Base-by-base conservation (phyloP, 179 eudicot genomes). In the Sideroxylon spinosum region DNA sequence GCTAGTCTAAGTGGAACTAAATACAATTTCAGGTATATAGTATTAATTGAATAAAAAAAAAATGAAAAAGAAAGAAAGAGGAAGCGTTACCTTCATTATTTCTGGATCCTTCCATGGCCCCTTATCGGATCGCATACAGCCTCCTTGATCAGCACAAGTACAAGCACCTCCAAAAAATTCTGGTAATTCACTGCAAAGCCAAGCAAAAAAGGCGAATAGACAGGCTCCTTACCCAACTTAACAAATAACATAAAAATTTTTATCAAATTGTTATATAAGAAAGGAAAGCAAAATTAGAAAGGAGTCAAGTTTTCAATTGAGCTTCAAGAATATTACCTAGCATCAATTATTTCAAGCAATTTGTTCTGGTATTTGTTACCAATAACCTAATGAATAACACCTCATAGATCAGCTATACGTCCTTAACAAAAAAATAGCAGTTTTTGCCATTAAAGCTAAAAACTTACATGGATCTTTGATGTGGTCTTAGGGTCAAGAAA, bases 31-130 rank as follows among this genome's bases (percentile, higher is more conserved):
- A 55, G 63, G 48, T 25, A 50, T 20, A 23, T 1, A 49, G 59
- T 71, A 22, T 55, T 29, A 64, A 64, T 6, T 29, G 37, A 29
- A 1, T 3, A 29, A 29, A 29, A 29, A 29, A 29, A 29, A 9
- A 44, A 22, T 6, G 46, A 49, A 23, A 29, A 77, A 26, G 19
- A 28, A 72, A 53, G 62, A 76, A 61, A 69, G 50, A 49, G 60
- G 19, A 16, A 76, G 29, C 62, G 48, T 44, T 74, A 93, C 98
- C 97, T 90, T 91, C 86, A 95, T 80, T 71, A 90, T 91, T 28
- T 91, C 97, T 48, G 89, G 87, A 72, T 94, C 93, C 68, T 91
- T 89, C 98, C 98, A 94, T 17, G 98, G 98, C 67, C 98, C 97
- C 77, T 90, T 94, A 73, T 94, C 96, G 32, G 97, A 94, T 63